Base-by-base conservation (phyloP, 805 yeast genomes). In the Candida vartiovaarae region DNA sequence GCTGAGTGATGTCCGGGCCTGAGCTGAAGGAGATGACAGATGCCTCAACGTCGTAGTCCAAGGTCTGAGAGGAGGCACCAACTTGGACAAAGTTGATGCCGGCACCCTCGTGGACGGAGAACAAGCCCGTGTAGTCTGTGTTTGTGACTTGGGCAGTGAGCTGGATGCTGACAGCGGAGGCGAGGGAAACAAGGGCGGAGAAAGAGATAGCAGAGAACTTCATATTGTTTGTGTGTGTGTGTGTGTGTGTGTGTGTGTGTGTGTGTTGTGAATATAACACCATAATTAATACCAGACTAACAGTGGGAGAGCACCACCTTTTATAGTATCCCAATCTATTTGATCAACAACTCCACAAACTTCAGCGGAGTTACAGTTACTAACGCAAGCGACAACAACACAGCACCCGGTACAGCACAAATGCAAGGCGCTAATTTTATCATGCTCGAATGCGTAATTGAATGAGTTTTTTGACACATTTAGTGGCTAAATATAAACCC, bases 31-130 rank as follows among this genome's bases (percentile, higher is more conserved):
- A 51, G 25, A 52, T 44, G n/a, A 25, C 8, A n/a, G 49, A 49
- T 3, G 26, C 15, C 2, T 31, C 7, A 4, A 35, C 34, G 24
- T 51, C 45, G 24, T 20, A 47, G 8, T 23, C 23, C 15, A 43
- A 41, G 8, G 20, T 28, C 33, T 45, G 42, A n/a, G 50, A 45
- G 28, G 27, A 24, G 3, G 10, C n/a, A 6, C 57, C 55, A 5
- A 51, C 42, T 38, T 40, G 46, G 32, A 51, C 42, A 35, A 48
- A 53, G 40, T 53, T 48, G 41, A 51, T 43, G 15, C 48, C 57
- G 23, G 57, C 55, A 39, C 57, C 54, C 41, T 53, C 57, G 29
- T 51, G 56, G 33, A 41, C 35, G 38, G 50, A 41, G 25, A 41
- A 48, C 10, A 53, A 38, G 39, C 44, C 48, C 24, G 42, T 15